Percentiles rank a stretch among this genome's conserved stretches.
phyloP scores from a whole-genome alignment of 78 protist species.

The Dictyostelium capitatum region DNA sequence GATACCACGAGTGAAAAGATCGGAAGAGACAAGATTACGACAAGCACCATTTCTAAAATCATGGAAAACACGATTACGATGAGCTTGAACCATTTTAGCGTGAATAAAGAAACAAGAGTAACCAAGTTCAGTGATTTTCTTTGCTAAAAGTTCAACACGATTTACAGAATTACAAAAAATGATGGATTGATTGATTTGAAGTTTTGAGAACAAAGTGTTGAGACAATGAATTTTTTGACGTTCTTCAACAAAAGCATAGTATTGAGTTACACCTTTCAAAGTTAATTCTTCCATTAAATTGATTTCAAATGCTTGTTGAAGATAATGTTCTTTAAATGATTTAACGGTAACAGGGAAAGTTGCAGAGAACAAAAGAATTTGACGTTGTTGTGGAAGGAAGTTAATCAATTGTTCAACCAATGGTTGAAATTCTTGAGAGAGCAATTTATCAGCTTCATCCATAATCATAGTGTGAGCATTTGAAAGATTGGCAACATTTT shows the following conservation, averaged over 20 bases:
- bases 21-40: slow-evolving; percentile 99
- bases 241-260: slow-evolving; percentile 99
- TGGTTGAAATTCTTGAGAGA: slow-evolving; percentile 97
- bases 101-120: slow-evolving; percentile 99
- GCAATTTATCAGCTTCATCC: slow-evolving; percentile 96
- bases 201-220: slow-evolving; percentile 96
- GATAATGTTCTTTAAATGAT: slow-evolving; percentile 87
- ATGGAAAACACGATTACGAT: slow-evolving; percentile 99
- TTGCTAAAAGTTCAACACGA: slow-evolving; percentile 98
- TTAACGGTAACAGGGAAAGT: slow-evolving; percentile 98
- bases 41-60: slow-evolving; percentile 98
- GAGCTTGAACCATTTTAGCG: slow-evolving; percentile 97
- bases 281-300: slow-evolving; percentile 99
- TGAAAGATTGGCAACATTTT: slow-evolving; percentile 85
- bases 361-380: slow-evolving; percentile 97
- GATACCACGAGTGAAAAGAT: slow-evolving; percentile 98
- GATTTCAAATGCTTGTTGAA: slow-evolving; percentile 95
- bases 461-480: slow-evolving; percentile 63
- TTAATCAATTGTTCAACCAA: slow-evolving; percentile 88
- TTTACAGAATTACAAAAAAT: slow-evolving; percentile 98
- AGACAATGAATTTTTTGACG: slow-evolving; percentile 98
- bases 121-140: slow-evolving; percentile 95
- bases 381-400: slow-evolving; percentile 91
- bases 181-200: slow-evolving; percentile 99
- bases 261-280: slow-evolving; percentile 98